Percentiles rank a stretch among this genome's conserved stretches.
phyloP scores from a whole-genome alignment of 148 eudicot genomes.

The Cornus kousa region DNA sequence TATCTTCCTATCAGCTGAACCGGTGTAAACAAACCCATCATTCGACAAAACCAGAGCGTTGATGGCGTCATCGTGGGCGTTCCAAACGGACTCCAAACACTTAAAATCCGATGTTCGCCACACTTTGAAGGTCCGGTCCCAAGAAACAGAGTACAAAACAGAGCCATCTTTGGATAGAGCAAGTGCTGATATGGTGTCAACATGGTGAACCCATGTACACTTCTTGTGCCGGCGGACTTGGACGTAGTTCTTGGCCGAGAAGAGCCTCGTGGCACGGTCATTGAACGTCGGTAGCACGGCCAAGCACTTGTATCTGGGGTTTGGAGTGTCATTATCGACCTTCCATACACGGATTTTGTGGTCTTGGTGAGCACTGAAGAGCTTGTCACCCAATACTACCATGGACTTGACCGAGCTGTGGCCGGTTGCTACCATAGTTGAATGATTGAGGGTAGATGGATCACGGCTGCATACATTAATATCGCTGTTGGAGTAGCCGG shows the following conservation, averaged over 20 bases:
- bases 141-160: conserved; percentile 66
- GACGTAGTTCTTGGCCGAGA: conserved; percentile 67
- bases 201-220: conserved; percentile 84
- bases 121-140: conserved; percentile 79
- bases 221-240: conserved; percentile 55
- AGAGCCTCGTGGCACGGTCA: conserved; percentile 42
- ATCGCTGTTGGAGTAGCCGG: conserved; percentile 52
- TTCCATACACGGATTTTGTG: conserved; percentile 73
- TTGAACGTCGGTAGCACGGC: conserved; percentile 59
- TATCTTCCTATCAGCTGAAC: conserved; percentile 78
- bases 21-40: conserved; percentile 67
- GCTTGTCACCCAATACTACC: conserved; percentile 37
- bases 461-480: conserved; percentile 44
- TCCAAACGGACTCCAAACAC: conserved; percentile 63
- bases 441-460: conserved; percentile 6
- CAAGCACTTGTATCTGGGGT: conserved; percentile 33
- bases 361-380: conserved; percentile 72
- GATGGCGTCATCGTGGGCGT: conserved; percentile 90
- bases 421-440: conserved; percentile 22
- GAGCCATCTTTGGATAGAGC: conserved; percentile 55
- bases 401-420: conserved; percentile 56
- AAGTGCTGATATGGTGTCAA: conserved; percentile 70
- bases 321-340: conserved; percentile 21
- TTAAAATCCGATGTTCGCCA: conserved; percentile 64
- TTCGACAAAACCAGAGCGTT: conserved; percentile 53